Percentiles rank a stretch among this genome's conserved stretches.
Conservation (phyloP, 2,329 filamentous ascomycete species). For the Pleurostoma richardsiae region DNA sequence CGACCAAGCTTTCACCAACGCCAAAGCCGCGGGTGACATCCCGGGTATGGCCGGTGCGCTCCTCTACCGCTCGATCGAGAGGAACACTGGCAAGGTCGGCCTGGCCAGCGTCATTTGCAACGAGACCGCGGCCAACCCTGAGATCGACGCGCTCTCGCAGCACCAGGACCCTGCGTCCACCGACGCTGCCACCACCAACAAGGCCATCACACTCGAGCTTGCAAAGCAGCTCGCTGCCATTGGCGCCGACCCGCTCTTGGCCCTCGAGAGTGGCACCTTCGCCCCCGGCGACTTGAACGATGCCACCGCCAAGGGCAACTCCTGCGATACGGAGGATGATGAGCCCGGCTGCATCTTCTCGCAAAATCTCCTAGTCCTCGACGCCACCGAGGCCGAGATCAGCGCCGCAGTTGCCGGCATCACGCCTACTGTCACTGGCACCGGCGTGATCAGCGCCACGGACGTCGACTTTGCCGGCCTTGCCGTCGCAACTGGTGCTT, state of each 20-base stretch:
- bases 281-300: conserved; percentile 32
- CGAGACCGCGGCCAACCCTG: conserved; percentile 35
- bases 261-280: conserved; percentile 36
- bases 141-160: conserved; percentile 36
- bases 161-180: conserved; percentile 37
- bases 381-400: conserved; percentile 48
- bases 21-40: conserved; percentile 33
- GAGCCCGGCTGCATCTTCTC: conserved; percentile 43
- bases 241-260: conserved; percentile 31
- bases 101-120: conserved; percentile 29
- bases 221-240: conserved; percentile 34
- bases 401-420: conserved; percentile 36
- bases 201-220: conserved; percentile 30
- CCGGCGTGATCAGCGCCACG: conserved; percentile 13
- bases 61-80: conserved; percentile 35
- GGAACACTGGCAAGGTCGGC: conserved; percentile 35
- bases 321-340: conserved; percentile 38
- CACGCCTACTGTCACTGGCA: not conserved
- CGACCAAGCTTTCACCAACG: conserved; percentile 41
- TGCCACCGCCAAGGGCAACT: conserved; percentile 41
- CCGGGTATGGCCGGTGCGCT: conserved; percentile 34
- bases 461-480: conserved; percentile 15
- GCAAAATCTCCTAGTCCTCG: conserved; percentile 40
- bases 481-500: not conserved
- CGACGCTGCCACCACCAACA: conserved; percentile 29